Evolutionary conservation across 805 yeast genomes (phyloP).

Genomic region (Metschnikowia dekortorum): DNA sequence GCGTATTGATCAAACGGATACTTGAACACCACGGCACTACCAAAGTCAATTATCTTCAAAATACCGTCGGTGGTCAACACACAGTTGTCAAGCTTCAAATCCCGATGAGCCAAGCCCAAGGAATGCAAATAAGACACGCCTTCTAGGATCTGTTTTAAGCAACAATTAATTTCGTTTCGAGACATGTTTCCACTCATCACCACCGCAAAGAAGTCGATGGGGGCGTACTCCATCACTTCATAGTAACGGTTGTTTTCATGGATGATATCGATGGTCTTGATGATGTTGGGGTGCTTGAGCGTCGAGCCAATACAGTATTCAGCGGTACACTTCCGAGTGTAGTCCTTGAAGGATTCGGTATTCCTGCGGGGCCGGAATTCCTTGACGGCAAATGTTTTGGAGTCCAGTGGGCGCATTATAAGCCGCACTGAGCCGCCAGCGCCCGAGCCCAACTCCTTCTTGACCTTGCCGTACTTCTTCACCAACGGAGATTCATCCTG

Average conservation of each 20-base stretch:
- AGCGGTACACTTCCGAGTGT: conserved; percentile 84
- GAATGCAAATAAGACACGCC: conserved; percentile 74
- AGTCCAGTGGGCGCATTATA: conserved; percentile 63
- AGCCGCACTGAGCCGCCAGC: conserved; percentile 86
- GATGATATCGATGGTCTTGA: conserved; percentile 72
- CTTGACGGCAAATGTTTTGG: conserved; percentile 74
- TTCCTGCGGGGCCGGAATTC: conserved; percentile 72
- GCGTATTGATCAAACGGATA: conserved; percentile 61
- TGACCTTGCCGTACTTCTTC: conserved; percentile 67
- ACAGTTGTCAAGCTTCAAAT: conserved; percentile 78
- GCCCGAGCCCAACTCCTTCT: conserved; percentile 76
- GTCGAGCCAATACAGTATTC: conserved; percentile 85
- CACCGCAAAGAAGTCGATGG: conserved; percentile 78
- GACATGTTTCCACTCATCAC: conserved; percentile 85
- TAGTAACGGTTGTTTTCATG: conserved; percentile 66
- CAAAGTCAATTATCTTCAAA: conserved; percentile 75
- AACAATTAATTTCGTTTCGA: conserved; percentile 77
- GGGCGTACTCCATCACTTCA: conserved; percentile 94
- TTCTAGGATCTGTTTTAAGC: conserved; percentile 65
- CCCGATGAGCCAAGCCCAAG: conserved; percentile 79
- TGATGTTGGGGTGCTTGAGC: conserved; percentile 74
- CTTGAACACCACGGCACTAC: conserved; percentile 76
- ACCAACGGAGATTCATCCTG: conserved; percentile 24
- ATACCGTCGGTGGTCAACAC: conserved; percentile 72
- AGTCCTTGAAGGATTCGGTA: conserved; percentile 68